These are phyloP conservation scores for Plasmodium gallinaceum DNA, from an alignment of 169 alveolate species.

Conservation along the genomic window DNA sequence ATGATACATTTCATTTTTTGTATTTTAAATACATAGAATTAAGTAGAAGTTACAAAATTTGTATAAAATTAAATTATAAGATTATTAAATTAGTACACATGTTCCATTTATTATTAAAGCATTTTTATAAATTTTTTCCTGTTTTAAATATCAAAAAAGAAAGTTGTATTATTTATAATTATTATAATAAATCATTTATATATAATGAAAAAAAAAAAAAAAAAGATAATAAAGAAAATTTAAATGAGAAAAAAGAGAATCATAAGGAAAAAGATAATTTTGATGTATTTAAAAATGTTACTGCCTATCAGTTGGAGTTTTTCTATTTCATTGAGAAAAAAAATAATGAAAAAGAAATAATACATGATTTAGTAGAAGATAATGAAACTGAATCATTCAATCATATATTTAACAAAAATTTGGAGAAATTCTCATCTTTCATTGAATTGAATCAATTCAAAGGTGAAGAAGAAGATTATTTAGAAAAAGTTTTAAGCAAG, in stretches of 20 bases:
- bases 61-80: conserved; percentile 61
- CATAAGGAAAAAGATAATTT: conserved; percentile 5
- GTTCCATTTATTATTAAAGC: conserved; percentile 66
- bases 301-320: conserved; percentile 57
- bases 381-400: conserved; percentile 34
- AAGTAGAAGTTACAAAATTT: conserved; percentile 46
- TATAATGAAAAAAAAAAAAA: conserved; percentile 19
- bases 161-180: conserved; percentile 53
- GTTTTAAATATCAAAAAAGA: conserved; percentile 40
- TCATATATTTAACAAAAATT: conserved; percentile 17
- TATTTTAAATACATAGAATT: conserved; percentile 34
- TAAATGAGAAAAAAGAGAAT: neutral
- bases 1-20: conserved; percentile 12
- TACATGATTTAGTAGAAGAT: conserved; percentile 19
- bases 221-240: conserved; percentile 13
- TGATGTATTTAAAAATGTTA: conserved; percentile 68
- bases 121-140: conserved; percentile 64
- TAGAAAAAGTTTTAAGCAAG: neutral
- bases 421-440: conserved; percentile 9
- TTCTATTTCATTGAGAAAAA: conserved; percentile 58
- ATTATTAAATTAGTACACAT: conserved; percentile 38
- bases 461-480: neutral
- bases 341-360: conserved; percentile 27
- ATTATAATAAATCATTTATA: conserved; percentile 35
- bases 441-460: neutral